Evolutionary conservation across 106 monocot genomes (phyloP).

Genomic region (Narthecium ossifragum): DNA sequence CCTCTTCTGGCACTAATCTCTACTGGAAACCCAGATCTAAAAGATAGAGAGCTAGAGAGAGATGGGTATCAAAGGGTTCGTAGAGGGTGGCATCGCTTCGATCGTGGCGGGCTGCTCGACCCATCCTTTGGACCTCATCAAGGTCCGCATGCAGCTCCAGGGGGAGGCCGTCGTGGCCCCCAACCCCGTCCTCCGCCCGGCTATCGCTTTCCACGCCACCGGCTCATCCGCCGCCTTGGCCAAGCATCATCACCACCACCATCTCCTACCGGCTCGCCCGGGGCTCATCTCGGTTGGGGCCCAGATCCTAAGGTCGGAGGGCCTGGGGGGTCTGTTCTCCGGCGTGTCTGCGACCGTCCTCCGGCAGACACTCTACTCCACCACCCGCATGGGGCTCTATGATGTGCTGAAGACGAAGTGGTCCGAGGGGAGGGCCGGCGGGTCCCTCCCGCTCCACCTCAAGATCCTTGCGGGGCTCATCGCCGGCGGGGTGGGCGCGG

Average conservation of each 20-base stretch:
- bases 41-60: too few species aligned
- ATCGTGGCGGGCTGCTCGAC: constrained; percentile 76
- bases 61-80: constrained; percentile 76
- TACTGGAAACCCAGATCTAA: too few species aligned
- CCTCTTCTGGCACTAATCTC: too few species aligned
- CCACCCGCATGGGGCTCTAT: too few species aligned
- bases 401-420: constrained; percentile 50
- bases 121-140: constrained; percentile 77
- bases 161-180: constrained; percentile 19
- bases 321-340: constrained; percentile 45
- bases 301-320: constrained; percentile 49
- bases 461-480: constrained; percentile 63
- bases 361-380: too few species aligned
- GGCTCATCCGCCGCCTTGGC: constrained; percentile 5
- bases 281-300: constrained; percentile 37
- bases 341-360: constrained; percentile 62
- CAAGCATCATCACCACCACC: too few species aligned
- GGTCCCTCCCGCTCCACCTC: constrained; percentile 35
- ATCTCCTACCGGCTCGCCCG: too few species aligned
- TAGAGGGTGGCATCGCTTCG: constrained; percentile 72
- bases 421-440: constrained; percentile 13
- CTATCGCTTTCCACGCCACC: neutral
- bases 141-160: constrained; percentile 85
- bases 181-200: neutral
- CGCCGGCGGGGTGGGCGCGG: constrained; percentile 54